Evolutionary conservation across 106 monocot species (phyloP), one percentile per base, ranked within the genome.

Genomic region (Allium cepa): DNA sequence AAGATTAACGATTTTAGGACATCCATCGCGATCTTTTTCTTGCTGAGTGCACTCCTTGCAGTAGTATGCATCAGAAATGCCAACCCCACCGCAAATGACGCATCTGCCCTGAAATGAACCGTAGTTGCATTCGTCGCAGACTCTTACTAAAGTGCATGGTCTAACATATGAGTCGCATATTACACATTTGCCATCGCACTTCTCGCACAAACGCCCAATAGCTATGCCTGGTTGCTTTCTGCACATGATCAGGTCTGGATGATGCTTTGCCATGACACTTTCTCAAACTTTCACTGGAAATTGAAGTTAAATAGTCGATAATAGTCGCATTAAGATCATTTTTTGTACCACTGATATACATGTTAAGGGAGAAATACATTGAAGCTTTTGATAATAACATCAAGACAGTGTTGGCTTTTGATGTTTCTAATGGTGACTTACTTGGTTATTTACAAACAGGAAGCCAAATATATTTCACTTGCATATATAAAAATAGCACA

Each of bases 1-100:
- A n/a, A 92, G 70, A 49, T 92, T 92, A 73, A 92, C 91, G 52
- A 87, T 92, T 73, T 84, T 92, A 1, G 91, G 91, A 67, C 91
- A 92, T 5, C 91, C 91, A 69, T 92, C 91, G 7, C 91, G 62
- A 22, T 92, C 91, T 61, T 92, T 92, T 78, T 92, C 87, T 73
- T 85, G 91, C 75, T 87, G 84, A 1, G 91, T 92, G 79, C 91
- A 87, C 53, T 87, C 87, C 17, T 87, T 87, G 70, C 91, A 85
- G 62, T 87, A 87, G 70, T 87, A 87, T 7, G 91, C 87, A 73
- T 87, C 87, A 0, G 91, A 92, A 18, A 92, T 92, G 26, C 91
- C 91, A 8, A 87, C 91, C 1, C 91, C 91, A 7, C 91, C 91
- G 49, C 91, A 92, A 17, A 92, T 86, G 66, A 86, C 86, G 56